Percentiles rank a stretch among this genome's conserved stretches.
phyloP scores from a whole-genome alignment of 352 stramenopile species.

The Phytophthora cryptogea region DNA sequence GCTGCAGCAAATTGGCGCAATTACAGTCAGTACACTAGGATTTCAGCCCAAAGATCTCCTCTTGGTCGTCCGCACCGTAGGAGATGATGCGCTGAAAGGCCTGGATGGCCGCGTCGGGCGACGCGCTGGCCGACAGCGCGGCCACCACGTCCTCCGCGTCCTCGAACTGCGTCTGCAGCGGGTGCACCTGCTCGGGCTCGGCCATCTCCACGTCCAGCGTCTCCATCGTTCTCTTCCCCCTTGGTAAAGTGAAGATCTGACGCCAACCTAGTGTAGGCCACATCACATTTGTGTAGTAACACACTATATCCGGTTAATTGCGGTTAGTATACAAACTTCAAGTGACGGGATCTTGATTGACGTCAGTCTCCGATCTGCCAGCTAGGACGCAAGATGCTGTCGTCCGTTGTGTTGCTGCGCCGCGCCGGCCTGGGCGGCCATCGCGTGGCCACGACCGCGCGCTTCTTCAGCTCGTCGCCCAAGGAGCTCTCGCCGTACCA shows the following conservation, averaged over 20 bases:
- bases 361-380: neutral
- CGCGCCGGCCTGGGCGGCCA: neutral
- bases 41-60: neutral
- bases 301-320: neutral
- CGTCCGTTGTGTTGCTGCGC: constrained; percentile 2
- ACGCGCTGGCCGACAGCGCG: constrained; percentile 34
- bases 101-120: constrained; percentile 56
- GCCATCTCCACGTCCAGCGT: constrained; percentile 77
- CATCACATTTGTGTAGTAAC: neutral
- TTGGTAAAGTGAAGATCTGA: constrained; percentile 4
- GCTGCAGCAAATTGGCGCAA: constrained; percentile 24
- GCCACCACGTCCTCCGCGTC: constrained; percentile 65
- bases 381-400: constrained; percentile 7
- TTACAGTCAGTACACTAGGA: too few relatives aligned
- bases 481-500: constrained; percentile 71
- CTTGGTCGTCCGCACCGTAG: constrained; percentile 47
- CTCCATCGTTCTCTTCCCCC: constrained; percentile 13
- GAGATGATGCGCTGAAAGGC: constrained; percentile 74
- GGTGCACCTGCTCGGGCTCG: constrained; percentile 65
- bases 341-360: neutral
- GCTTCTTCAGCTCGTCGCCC: constrained; percentile 23
- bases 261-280: too few relatives aligned
- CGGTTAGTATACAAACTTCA: too few relatives aligned
- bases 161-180: constrained; percentile 78
- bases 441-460: neutral